phyloP scores from a whole-genome alignment of 495 filamentous ascomycete genomes.

The Schizothecium vesticola region DNA sequence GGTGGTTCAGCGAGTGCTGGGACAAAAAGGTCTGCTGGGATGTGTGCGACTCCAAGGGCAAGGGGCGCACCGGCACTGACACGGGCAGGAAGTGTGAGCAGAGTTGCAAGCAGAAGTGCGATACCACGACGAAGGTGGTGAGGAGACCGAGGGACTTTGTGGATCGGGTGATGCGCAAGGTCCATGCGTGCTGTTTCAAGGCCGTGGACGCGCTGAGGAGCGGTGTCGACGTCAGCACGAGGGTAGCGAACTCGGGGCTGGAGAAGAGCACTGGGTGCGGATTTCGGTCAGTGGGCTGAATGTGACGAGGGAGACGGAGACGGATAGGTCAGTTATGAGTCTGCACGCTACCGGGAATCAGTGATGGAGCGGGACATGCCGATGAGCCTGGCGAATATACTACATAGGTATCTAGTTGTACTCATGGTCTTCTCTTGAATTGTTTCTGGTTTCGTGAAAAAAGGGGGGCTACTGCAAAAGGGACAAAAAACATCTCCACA shows the following conservation, averaged over 20 bases:
- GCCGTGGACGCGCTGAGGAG: conserved; percentile 6
- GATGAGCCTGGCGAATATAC: too few species aligned
- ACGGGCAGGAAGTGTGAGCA: conserved; percentile 13
- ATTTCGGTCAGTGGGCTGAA: conserved; percentile 25
- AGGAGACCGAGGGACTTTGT: conserved; percentile 15
- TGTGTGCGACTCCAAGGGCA: conserved; percentile 3
- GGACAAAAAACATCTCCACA: not conserved
- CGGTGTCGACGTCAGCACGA: not conserved
- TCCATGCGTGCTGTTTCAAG: conserved; percentile 21
- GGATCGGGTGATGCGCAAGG: conserved; percentile 8
- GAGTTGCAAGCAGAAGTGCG: conserved; percentile 14
- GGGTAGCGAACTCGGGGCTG: conserved; percentile 21
- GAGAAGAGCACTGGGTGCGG: conserved; percentile 24
- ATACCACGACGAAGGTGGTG: not conserved
- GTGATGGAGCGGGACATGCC: not conserved
- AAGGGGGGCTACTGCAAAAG: not conserved
- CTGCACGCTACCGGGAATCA: conserved; percentile 13
- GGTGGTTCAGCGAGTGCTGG: conserved; percentile 26
- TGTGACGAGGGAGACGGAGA: conserved; percentile 15
- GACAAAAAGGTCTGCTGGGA: conserved; percentile 14
- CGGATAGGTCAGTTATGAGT: conserved; percentile 22
- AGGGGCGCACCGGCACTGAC: conserved; percentile 7
- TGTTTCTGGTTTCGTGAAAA: not conserved
- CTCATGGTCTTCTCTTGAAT: too few species aligned
- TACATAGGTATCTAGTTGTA: too few species aligned